Conservation (phyloP, 2,329 filamentous ascomycete genomes). For the Trichophyton rubrum region DNA sequence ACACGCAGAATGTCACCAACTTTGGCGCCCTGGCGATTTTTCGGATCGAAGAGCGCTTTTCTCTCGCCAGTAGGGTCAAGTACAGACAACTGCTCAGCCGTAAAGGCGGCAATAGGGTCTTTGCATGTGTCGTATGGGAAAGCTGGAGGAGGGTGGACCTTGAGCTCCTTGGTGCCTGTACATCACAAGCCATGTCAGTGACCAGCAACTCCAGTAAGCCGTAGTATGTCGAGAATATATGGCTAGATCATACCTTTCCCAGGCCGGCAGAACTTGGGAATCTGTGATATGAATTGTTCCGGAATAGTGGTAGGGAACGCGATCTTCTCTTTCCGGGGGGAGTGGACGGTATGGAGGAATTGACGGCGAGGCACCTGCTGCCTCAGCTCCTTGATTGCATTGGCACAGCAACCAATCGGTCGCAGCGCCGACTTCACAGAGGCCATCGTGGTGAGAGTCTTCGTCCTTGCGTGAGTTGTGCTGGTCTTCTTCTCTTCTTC, state of each 20-base stretch:
- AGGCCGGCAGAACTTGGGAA: slow-evolving; percentile 29
- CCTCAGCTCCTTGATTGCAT: slow-evolving; percentile 44
- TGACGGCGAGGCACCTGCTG: slow-evolving; percentile 38
- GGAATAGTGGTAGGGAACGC: slow-evolving; percentile 33
- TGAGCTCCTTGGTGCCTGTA: slow-evolving; percentile 38
- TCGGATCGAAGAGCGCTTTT: slow-evolving; percentile 61
- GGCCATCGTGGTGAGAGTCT: slow-evolving; percentile 38
- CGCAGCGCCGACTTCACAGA: slow-evolving; percentile 45
- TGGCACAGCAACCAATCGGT: slow-evolving; percentile 60
- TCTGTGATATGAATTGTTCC: slow-evolving; percentile 31
- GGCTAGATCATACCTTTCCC: slow-evolving; percentile 22
- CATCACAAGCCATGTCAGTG: slow-evolving; percentile 7
- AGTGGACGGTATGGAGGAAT: slow-evolving; percentile 40
- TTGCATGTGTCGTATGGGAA: slow-evolving; percentile 40
- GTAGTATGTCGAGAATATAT: neutral
- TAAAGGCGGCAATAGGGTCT: slow-evolving; percentile 57
- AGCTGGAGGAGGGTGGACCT: slow-evolving; percentile 41
- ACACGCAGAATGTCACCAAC: slow-evolving; percentile 87
- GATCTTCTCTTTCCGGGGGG: slow-evolving; percentile 29
- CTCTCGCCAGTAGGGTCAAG: slow-evolving; percentile 81
- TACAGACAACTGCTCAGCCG: slow-evolving; percentile 52
- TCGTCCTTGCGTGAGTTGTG: neutral
- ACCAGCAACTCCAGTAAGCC: neutral
- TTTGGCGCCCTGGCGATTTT: slow-evolving; percentile 65
- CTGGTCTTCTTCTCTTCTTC: neutral